A percentile compares a stretch with the other conserved stretches of the same genome.
Conservation (phyloP, 2,329 filamentous ascomycete genomes). For the Cladorrhinum sp. region DNA sequence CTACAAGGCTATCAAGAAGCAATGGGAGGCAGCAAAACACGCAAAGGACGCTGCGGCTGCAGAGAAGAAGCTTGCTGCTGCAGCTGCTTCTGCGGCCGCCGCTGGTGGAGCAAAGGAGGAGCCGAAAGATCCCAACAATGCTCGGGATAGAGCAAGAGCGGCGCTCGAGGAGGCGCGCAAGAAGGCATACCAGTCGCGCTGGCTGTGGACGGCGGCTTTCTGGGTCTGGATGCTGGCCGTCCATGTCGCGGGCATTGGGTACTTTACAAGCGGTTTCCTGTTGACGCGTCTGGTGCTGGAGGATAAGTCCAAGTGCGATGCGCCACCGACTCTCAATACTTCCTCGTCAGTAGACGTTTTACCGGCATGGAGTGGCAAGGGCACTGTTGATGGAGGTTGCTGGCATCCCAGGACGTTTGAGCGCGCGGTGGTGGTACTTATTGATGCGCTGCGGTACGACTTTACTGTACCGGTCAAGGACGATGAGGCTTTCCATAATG, state of each 20-base stretch:
- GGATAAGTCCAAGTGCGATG: slow-evolving; percentile 67
- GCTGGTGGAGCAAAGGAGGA: slow-evolving; percentile 11
- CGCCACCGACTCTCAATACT: slow-evolving; percentile 60
- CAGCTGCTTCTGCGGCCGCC: background rate
- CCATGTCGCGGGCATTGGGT: slow-evolving; percentile 77
- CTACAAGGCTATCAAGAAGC: slow-evolving; percentile 51
- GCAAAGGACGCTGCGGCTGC: slow-evolving; percentile 45
- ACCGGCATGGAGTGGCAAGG: slow-evolving; percentile 40
- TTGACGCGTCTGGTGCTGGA: slow-evolving; percentile 80
- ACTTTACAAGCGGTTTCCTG: slow-evolving; percentile 94
- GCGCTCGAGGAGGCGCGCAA: slow-evolving; percentile 49
- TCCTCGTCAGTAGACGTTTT: slow-evolving; percentile 44
- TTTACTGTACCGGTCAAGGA: slow-evolving; percentile 80
- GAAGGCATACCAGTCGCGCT: slow-evolving; percentile 49
- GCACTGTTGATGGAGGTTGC: slow-evolving; percentile 65
- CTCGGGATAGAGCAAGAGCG: slow-evolving; percentile 44
- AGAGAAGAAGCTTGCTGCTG: slow-evolving; percentile 20
- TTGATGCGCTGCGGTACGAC: slow-evolving; percentile 94
- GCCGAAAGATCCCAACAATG: slow-evolving; percentile 34
- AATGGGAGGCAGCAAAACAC: slow-evolving; percentile 53
- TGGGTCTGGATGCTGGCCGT: slow-evolving; percentile 69
- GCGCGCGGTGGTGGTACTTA: slow-evolving; percentile 83
- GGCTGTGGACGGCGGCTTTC: slow-evolving; percentile 61
- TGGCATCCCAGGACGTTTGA: slow-evolving; percentile 96
- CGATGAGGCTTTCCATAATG: slow-evolving; percentile 71